phyloP scores from a whole-genome alignment of 192 early-diverging fungal species.

The Backusella luteola region DNA sequence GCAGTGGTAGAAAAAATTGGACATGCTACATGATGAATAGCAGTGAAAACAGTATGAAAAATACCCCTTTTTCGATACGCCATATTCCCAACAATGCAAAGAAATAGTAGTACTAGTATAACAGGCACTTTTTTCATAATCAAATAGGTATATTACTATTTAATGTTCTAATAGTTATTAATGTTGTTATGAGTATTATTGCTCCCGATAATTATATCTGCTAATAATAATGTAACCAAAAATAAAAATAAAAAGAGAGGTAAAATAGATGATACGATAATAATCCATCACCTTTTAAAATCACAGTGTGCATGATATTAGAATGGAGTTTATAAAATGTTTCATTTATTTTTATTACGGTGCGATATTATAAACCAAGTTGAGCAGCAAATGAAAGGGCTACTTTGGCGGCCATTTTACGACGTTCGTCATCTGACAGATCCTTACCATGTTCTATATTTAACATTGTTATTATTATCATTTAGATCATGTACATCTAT shows the following conservation, averaged over 20 bases:
- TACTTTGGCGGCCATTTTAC: slow-evolving; percentile 52
- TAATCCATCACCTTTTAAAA: background rate
- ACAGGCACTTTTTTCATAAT: background rate
- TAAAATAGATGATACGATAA: background rate
- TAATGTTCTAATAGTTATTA: background rate
- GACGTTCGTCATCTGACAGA: slow-evolving; percentile 53
- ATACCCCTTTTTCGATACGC: background rate
- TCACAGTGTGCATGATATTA: background rate
- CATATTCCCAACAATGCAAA: background rate
- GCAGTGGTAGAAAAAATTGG: background rate
- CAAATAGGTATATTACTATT: background rate
- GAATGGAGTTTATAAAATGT: slow-evolving; percentile 4
- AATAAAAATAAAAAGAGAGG: background rate
- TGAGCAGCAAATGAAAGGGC: slow-evolving; percentile 54
- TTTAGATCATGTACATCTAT: background rate
- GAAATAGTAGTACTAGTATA: background rate
- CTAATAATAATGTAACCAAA: background rate
- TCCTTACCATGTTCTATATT: slow-evolving; percentile 46
- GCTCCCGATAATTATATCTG: background rate
- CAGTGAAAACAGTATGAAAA: background rate
- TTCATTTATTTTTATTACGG: background rate
- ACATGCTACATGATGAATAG: background rate
- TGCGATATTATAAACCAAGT: slow-evolving; percentile 19
- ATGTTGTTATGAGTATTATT: no score
- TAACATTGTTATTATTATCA: background rate